Percentiles rank a stretch among this genome's conserved stretches.
phyloP scores from a whole-genome alignment of 148 eudicot genomes.

The Camellia sinensis region DNA sequence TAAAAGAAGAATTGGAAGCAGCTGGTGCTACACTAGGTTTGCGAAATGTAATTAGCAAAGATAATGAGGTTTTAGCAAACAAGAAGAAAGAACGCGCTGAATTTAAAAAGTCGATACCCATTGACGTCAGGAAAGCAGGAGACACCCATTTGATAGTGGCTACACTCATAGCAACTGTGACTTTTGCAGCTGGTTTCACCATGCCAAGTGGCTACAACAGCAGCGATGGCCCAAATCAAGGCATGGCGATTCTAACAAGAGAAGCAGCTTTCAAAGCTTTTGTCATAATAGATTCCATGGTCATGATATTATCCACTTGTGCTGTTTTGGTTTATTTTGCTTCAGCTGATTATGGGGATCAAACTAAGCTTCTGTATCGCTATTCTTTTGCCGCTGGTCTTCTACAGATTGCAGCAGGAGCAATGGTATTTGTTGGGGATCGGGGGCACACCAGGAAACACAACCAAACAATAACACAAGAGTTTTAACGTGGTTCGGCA shows the following conservation, averaged over 20 bases:
- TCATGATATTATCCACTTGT: not conserved
- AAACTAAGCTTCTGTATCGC: not conserved
- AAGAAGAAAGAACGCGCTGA: not conserved
- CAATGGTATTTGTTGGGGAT: too few relatives aligned
- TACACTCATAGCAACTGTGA: not conserved
- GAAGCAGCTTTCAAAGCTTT: constrained; percentile 5
- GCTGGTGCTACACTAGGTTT: too few relatives aligned
- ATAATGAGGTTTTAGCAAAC: not conserved
- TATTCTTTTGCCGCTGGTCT: too few relatives aligned
- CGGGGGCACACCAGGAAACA: too few relatives aligned
- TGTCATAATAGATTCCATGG: not conserved
- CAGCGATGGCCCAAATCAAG: not conserved
- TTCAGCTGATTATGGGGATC: not conserved
- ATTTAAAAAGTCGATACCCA: not conserved
- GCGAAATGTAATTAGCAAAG: too few relatives aligned
- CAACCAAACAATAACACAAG: too few relatives aligned
- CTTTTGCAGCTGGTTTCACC: constrained; percentile 9
- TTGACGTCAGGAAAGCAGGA: not conserved
- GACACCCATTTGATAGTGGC: not conserved
- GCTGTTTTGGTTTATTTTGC: not conserved
- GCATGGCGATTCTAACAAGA: not conserved
- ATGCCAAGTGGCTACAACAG: constrained; percentile 3
- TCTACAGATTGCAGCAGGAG: too few relatives aligned
- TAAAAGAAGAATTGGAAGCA: too few relatives aligned
- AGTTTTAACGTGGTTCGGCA: too few relatives aligned